Conservation (phyloP, 495 filamentous ascomycete genomes). For the Penicillium mononematosum region DNA sequence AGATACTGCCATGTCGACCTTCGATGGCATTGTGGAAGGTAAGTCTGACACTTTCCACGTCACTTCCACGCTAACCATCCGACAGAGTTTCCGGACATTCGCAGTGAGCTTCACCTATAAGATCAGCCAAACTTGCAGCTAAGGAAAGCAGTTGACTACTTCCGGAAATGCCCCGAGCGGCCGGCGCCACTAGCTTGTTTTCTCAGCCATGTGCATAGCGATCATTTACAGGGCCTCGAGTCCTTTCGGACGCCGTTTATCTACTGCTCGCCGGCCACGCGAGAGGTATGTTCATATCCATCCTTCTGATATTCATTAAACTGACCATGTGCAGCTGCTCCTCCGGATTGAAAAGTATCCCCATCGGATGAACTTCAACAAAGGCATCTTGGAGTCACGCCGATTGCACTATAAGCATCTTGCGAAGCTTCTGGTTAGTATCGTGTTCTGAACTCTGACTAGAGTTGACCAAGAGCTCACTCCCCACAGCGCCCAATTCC, state of each 20-base stretch:
- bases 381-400: slow-evolving; percentile 71
- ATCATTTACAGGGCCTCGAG: slow-evolving; percentile 85
- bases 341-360: slow-evolving; percentile 73
- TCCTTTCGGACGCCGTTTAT: slow-evolving; percentile 73
- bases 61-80: slow-evolving; percentile 15
- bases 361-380: slow-evolving; percentile 74
- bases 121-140: slow-evolving; percentile 1
- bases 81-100: slow-evolving; percentile 43
- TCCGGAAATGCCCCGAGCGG: slow-evolving; percentile 56
- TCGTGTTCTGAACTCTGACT: not conserved
- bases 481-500: slow-evolving; percentile 69
- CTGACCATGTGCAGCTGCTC: slow-evolving; percentile 47
- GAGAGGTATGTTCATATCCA: slow-evolving; percentile 53
- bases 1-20: slow-evolving; percentile 65
- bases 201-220: slow-evolving; percentile 89
- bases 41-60: slow-evolving; percentile 16
- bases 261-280: slow-evolving; percentile 85
- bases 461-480: slow-evolving; percentile 4
- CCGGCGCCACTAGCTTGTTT: slow-evolving; percentile 79
- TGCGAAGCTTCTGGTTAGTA: slow-evolving; percentile 59
- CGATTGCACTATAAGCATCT: slow-evolving; percentile 73
- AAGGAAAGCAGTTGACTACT: slow-evolving; percentile 69
- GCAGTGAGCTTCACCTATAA: slow-evolving; percentile 29
- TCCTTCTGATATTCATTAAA: not conserved
- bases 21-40: slow-evolving; percentile 68